phyloP scores from a whole-genome alignment of 345 rosid genomes.

The Draba incana region DNA sequence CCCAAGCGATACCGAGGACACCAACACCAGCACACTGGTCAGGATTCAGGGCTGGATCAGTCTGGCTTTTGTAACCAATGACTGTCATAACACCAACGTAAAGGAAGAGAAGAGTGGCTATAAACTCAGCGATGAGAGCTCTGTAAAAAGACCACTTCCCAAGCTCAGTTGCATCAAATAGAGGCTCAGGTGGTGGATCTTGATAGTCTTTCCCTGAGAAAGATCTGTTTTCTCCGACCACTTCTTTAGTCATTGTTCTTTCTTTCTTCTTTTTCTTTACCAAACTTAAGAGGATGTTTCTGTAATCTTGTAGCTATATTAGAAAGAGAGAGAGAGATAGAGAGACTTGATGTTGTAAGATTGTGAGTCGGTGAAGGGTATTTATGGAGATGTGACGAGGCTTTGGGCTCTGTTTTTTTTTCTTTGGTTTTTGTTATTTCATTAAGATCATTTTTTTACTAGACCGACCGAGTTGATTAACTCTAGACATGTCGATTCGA shows the following conservation, averaged over 20 bases:
- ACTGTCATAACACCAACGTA: conserved; percentile 73
- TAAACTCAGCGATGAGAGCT: conserved; percentile 83
- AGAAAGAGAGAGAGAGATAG: background rate
- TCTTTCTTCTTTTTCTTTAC: conserved; percentile 9
- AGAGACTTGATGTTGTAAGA: conserved; percentile 28
- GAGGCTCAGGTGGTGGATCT: conserved; percentile 81
- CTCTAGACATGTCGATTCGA: too few relatives aligned
- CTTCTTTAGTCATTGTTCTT: conserved; percentile 49
- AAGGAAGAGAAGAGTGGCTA: conserved; percentile 85
- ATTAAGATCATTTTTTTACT: conserved; percentile 11
- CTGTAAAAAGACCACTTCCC: conserved; percentile 84
- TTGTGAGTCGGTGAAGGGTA: conserved; percentile 36
- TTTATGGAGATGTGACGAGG: conserved; percentile 42
- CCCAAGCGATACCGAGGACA: conserved; percentile 83
- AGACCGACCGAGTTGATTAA: conserved; percentile 21
- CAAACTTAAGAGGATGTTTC: background rate
- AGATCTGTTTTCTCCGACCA: conserved; percentile 49
- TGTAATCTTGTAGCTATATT: background rate
- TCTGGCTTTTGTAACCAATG: conserved; percentile 76
- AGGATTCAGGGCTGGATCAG: conserved; percentile 34
- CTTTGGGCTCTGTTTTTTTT: conserved; percentile 7
- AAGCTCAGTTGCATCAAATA: conserved; percentile 60
- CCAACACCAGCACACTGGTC: conserved; percentile 74
- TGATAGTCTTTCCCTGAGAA: conserved; percentile 75
- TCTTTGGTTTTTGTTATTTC: background rate